A percentile compares a stretch with the other conserved stretches of the same genome.
Conservation (phyloP, 441 rosid genomes). For the Sinapis alba region DNA sequence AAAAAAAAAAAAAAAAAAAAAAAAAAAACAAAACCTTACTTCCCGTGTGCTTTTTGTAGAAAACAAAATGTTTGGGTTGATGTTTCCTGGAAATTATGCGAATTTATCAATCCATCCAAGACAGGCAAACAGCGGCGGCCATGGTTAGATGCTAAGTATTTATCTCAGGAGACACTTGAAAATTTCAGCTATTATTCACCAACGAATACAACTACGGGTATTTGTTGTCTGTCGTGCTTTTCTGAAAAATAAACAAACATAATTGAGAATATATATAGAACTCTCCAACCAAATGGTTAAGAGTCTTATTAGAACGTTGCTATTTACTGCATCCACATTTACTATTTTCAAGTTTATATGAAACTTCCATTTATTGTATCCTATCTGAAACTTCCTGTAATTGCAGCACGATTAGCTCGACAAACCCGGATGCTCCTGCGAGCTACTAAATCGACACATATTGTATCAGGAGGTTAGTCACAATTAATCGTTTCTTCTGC, state of each 20-base stretch:
- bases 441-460: not conserved
- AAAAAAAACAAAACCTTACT: too few species aligned
- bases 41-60: too few species aligned
- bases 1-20: too few species aligned
- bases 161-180: not conserved
- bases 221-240: not conserved
- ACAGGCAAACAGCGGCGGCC: not conserved
- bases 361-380: not conserved
- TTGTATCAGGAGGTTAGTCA: too few species aligned
- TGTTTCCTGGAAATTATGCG: not conserved
- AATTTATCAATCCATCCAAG: not conserved
- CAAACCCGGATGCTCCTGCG: not conserved
- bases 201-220: not conserved
- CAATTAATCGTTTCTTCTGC: not conserved
- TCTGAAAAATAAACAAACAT: not conserved
- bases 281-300: not conserved
- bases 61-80: not conserved
- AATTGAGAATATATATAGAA: not conserved
- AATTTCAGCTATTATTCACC: not conserved
- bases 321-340: not conserved
- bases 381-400: not conserved
- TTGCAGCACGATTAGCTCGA: not conserved
- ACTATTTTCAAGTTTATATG: not conserved
- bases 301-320: not conserved
- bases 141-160: not conserved